These are phyloP conservation scores for Onygenales sp. DNA, from an alignment of 2,329 filamentous ascomycete species.

Conservation along the genomic window DNA sequence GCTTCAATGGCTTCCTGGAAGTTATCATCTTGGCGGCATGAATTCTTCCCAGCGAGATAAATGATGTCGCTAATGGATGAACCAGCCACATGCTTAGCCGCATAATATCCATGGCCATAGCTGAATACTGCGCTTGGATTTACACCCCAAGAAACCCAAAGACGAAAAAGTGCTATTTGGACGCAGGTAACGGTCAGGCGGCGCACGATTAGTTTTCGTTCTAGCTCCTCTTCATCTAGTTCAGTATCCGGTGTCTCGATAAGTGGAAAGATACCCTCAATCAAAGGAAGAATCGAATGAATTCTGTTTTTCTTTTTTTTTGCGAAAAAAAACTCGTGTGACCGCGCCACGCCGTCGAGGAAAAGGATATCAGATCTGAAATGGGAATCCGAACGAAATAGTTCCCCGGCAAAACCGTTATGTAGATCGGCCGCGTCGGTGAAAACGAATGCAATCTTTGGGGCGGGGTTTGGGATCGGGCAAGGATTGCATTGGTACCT, in stretches of 20 bases:
- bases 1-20: constrained; percentile 54
- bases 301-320: too few relatives aligned
- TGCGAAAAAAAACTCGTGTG: constrained; percentile 15
- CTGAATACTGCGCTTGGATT: constrained; percentile 18
- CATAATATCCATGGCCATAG: constrained; percentile 32
- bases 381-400: constrained; percentile 19
- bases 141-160: constrained; percentile 24
- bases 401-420: constrained; percentile 17
- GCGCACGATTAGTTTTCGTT: constrained; percentile 16
- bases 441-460: constrained; percentile 28
- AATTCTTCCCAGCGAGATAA: constrained; percentile 58
- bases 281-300: constrained; percentile 18
- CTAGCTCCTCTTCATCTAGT: constrained; percentile 8
- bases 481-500: not conserved
- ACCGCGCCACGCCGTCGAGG: constrained; percentile 21
- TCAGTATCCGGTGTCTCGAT: too few relatives aligned
- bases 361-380: constrained; percentile 25
- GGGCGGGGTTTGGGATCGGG: constrained; percentile 10
- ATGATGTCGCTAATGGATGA: constrained; percentile 34
- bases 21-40: constrained; percentile 60
- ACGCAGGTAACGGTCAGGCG: constrained; percentile 33
- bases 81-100: constrained; percentile 26
- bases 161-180: constrained; percentile 32
- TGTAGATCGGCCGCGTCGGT: constrained; percentile 28
- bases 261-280: constrained; percentile 15